A percentile compares a stretch with the other conserved stretches of the same genome.
These are phyloP conservation scores for Silybum marianum DNA, from an alignment of 129 eudicot species.

Conservation along the genomic window DNA sequence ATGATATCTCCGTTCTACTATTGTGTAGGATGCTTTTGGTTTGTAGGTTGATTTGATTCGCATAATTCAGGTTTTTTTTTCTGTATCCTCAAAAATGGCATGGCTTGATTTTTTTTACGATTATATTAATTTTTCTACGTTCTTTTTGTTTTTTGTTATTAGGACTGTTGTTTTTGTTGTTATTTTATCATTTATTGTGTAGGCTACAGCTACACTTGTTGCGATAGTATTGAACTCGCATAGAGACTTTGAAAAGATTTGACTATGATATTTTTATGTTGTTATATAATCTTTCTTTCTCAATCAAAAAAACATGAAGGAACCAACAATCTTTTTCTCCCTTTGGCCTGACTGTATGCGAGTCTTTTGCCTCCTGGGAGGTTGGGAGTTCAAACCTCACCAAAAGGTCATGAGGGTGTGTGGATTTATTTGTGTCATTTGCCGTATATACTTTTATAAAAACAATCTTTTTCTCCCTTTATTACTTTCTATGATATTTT, in stretches of 20 bases:
- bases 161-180: not conserved
- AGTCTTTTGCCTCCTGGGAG: no score
- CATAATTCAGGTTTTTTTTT: not conserved
- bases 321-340: not conserved
- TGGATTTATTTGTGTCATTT: no score
- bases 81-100: slow-evolving; percentile 7
- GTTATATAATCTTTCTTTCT: not conserved
- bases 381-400: no score
- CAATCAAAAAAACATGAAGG: slow-evolving; percentile 7
- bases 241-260: slow-evolving; percentile 7
- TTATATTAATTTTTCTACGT: not conserved
- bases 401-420: no score
- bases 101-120: slow-evolving; percentile 7
- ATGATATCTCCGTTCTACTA: not conserved
- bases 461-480: not conserved
- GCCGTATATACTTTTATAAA: no score
- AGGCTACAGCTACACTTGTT: slow-evolving; percentile 7
- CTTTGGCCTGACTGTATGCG: not conserved
- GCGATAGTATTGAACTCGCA: not conserved
- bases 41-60: slow-evolving; percentile 24
- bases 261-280: not conserved
- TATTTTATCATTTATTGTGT: slow-evolving; percentile 8
- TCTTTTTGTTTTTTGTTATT: not conserved
- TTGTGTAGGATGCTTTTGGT: slow-evolving; percentile 21
- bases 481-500: not conserved